Base-by-base conservation (phyloP, 2,329 filamentous ascomycete species). In the Parastagonospora avenae region DNA sequence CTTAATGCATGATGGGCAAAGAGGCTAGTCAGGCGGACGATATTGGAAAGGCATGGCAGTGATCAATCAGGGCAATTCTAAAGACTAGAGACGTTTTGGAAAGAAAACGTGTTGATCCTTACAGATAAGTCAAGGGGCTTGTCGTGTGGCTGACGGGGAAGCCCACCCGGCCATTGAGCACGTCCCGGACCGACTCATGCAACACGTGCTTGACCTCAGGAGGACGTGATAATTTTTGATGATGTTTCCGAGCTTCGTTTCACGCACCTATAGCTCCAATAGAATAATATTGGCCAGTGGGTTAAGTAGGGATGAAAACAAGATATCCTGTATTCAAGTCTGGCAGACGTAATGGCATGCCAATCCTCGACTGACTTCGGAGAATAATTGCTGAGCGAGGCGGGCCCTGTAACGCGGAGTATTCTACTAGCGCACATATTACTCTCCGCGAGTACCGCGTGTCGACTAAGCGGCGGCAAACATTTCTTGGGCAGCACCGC, bases 21-120 rank as follows among this genome's bases (percentile, higher is more conserved):
- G 16, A 8, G 19, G 37, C 19, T 39, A 39, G 37, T 39, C 37
- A 39, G n/a, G 37, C n/a, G 12, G 37, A 12, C 37, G 11, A 39
- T 16, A 43, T 32, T 42, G 39, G 28, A 12, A 9, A 8, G 37
- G 27, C 15, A 39, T 39, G 37, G 27, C 37, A 19, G 27, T 31
- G 44, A 33, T 35, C 24, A 14, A 33, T 15, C 38, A 19, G 11
- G 29, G 12, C 37, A 27, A 2, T 27, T 11, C 8, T 10, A 5
- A n/a, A 5, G 27, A 12, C 33, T 24, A 41, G 14, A 30, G 31
- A n/a, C 11, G 24, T 37, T 42, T 24, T 11, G 42, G 48, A 27
- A 46, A 46, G 14, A 32, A 16, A 31, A 37, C 7, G 39, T 27
- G 48, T 36, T 36, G 48, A 46, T 50, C 48, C 11, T 32, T 12